Base-by-base conservation (phyloP, 2,329 filamentous ascomycete species). In the Monilinia fructicola region DNA sequence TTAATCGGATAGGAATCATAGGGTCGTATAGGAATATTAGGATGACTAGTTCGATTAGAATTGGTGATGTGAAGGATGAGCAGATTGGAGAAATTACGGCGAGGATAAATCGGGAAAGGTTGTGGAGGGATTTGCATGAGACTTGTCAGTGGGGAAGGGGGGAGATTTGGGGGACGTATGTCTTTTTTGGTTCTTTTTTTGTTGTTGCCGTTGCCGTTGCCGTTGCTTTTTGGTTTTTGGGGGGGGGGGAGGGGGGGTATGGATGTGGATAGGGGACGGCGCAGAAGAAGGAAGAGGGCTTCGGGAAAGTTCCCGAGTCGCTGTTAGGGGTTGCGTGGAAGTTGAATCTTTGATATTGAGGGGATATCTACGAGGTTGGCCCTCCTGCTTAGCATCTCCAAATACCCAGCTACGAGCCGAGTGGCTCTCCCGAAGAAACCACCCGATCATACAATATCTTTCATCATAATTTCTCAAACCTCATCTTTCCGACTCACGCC, bases 131-230 rank as follows among this genome's bases (percentile, higher is more conserved):
- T 67, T 80, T 91, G 16, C 89, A 91, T 75, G 75, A 85, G 67
- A 89, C 87, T 2, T 89, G 85, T 74, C 81, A 87, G 78, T 91
- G 87, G 83, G 89, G 89, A 0, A 82, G 79, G 54, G 89, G 88
- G 0, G 82, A 88, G 69, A 78, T 82, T 78, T 91, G 88, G 87
- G 88, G 88, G 78, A 80, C 83, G 88, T 88, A 81, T 78, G 85
- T 80, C 44, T 44, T 60, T 21, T 9, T 38, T 50, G 26, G 26
- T 67, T 42, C 2, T 55, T 64, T 35, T 16, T 4, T 59, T 60
- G 55, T 16, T 28, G 26, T 11, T 28, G 10, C 14, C 9, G 12
- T 40, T 40, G 38, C 14, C 10, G 4, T 38, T 38, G 35, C 10
- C 35, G 10, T 38, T 38, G n/a, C 35, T 38, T 40, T 12, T 40